phyloP scores from a whole-genome alignment of 176 grass and related monocot species.

The Rhynchospora breviuscula region DNA sequence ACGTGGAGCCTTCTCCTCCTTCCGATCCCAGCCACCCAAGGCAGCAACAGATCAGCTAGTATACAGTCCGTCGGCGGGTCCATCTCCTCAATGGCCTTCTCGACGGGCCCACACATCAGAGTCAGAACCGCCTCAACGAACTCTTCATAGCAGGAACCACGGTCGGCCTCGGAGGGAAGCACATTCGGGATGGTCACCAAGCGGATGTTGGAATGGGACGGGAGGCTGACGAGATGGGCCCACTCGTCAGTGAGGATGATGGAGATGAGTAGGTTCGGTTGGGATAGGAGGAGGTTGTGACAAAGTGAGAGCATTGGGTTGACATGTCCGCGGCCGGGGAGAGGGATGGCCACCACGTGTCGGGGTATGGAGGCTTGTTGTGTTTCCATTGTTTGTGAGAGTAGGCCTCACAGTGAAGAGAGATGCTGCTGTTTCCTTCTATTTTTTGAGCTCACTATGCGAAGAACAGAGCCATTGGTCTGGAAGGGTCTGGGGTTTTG shows the following conservation, averaged over 20 bases:
- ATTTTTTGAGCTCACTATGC: not conserved
- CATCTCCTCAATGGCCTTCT: constrained; percentile 30
- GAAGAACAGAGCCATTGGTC: too few species aligned
- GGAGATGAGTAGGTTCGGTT: constrained; percentile 32
- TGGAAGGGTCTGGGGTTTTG: too few species aligned
- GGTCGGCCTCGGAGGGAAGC: constrained; percentile 48
- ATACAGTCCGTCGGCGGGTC: constrained; percentile 19
- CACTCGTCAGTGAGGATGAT: constrained; percentile 75
- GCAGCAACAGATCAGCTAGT: constrained; percentile 38
- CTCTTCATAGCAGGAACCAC: constrained; percentile 30
- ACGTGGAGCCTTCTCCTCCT: constrained; percentile 33
- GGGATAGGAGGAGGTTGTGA: constrained; percentile 33
- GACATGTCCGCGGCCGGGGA: constrained; percentile 63
- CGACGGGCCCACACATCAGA: constrained; percentile 48
- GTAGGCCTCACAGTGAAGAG: not conserved
- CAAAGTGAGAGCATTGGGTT: constrained; percentile 61
- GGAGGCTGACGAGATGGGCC: constrained; percentile 35
- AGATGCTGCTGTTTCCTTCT: not conserved
- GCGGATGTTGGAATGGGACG: constrained; percentile 2
- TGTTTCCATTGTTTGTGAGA: not conserved
- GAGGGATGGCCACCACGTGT: constrained; percentile 50
- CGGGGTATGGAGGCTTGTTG: not conserved
- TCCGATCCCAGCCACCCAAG: constrained; percentile 39
- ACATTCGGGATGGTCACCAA: constrained; percentile 54
- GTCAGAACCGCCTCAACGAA: constrained; percentile 38